These are phyloP conservation scores for Coniochaeta sp. DNA, from an alignment of 2,329 filamentous ascomycete species.

Conservation along the genomic window DNA sequence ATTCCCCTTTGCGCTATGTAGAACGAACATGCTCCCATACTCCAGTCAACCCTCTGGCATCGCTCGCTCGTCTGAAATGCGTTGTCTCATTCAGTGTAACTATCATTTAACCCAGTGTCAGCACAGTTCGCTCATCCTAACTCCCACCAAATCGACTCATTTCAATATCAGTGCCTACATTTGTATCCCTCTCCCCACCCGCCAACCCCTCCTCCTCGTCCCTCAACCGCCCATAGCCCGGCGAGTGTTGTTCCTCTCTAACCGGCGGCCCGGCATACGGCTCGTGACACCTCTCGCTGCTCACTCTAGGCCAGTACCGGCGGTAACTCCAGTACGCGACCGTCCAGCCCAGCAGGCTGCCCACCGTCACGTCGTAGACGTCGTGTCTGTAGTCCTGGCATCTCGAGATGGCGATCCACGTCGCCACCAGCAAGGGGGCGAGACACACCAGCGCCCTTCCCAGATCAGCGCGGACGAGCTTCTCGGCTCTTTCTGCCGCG, in stretches of 20 bases:
- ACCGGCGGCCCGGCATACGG: slow-evolving; percentile 42
- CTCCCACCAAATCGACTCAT: no score
- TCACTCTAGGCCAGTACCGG: slow-evolving; percentile 53
- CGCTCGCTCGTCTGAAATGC: no score
- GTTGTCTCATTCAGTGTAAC: no score
- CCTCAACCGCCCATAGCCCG: slow-evolving; percentile 34
- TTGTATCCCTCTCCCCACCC: slow-evolving; percentile 15
- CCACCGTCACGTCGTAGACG: slow-evolving; percentile 60
- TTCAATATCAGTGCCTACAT: slow-evolving; percentile 31
- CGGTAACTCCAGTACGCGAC: slow-evolving; percentile 62
- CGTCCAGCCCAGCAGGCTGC: slow-evolving; percentile 51
- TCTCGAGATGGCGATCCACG: slow-evolving; percentile 61
- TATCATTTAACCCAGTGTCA: no score
- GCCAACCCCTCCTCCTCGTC: slow-evolving; percentile 46
- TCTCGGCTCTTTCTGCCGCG: slow-evolving; percentile 16
- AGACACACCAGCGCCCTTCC: slow-evolving; percentile 51
- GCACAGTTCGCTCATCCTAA: no score
- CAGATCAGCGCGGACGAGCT: slow-evolving; percentile 37
- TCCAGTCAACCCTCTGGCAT: no score
- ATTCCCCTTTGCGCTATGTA: no score
- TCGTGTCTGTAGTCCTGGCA: slow-evolving; percentile 67
- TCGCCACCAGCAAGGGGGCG: slow-evolving; percentile 52
- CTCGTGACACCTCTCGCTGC: slow-evolving; percentile 45
- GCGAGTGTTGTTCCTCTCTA: no score
- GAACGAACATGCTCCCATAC: no score